phyloP scores from a whole-genome alignment of 176 grass and related monocot genomes.

The Miscanthus lutarioriparius region DNA sequence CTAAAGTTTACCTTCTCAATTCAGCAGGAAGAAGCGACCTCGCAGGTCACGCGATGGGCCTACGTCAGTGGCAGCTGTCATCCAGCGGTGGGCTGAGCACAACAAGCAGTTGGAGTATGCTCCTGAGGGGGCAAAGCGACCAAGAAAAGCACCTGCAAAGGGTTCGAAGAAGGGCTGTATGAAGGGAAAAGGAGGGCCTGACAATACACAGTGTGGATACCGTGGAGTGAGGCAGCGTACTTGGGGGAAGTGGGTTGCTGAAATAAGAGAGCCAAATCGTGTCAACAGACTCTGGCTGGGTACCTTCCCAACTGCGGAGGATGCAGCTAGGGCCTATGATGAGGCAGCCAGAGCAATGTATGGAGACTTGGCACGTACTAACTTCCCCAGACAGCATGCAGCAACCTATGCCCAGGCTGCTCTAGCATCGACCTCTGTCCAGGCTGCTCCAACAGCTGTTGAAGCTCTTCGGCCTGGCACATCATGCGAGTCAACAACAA shows the following conservation, averaged over 20 bases:
- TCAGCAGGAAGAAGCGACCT: slow-evolving; percentile 70
- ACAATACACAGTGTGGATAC: slow-evolving; percentile 63
- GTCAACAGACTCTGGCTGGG: slow-evolving; percentile 83
- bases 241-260: slow-evolving; percentile 98
- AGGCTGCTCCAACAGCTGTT: neutral
- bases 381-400: slow-evolving; percentile 37
- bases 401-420: neutral
- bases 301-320: slow-evolving; percentile 62
- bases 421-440: neutral
- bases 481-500: slow-evolving; percentile 58
- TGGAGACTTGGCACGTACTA: slow-evolving; percentile 57
- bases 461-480: neutral
- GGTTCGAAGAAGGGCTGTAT: slow-evolving; percentile 98
- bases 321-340: slow-evolving; percentile 80
- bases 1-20: slow-evolving; percentile 13
- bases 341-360: slow-evolving; percentile 92
- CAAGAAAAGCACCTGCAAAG: slow-evolving; percentile 69
- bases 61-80: slow-evolving; percentile 57
- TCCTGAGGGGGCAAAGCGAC: neutral
- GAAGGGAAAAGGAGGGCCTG: slow-evolving; percentile 90
- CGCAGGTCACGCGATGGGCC: slow-evolving; percentile 58
- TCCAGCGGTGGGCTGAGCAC: slow-evolving; percentile 63
- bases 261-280: slow-evolving; percentile 79
- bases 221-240: slow-evolving; percentile 86
- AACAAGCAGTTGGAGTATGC: slow-evolving; percentile 45